Evolutionary conservation across 768 basidiomycete species (phyloP).

Genomic region (Podaxis sp.): DNA sequence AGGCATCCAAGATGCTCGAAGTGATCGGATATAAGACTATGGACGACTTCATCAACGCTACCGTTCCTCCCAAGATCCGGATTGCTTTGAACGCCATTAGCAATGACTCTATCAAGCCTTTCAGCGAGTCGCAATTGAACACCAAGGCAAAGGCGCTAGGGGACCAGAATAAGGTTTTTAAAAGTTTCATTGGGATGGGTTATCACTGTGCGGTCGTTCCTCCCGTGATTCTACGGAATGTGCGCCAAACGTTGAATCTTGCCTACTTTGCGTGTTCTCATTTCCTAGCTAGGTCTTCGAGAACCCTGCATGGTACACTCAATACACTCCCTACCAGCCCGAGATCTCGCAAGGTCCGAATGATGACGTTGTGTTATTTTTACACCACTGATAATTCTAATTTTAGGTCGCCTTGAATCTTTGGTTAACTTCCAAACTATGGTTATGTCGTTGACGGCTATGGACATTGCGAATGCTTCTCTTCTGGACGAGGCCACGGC

Average conservation of each 20-base stretch:
- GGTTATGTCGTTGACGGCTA: slow-evolving; percentile 89
- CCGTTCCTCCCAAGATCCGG: slow-evolving; percentile 81
- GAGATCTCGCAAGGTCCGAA: slow-evolving; percentile 94
- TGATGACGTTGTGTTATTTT: slow-evolving; percentile 18
- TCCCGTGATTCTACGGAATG: slow-evolving; percentile 92
- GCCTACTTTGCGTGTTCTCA: slow-evolving; percentile 20
- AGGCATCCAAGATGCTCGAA: slow-evolving; percentile 80
- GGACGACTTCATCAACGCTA: slow-evolving; percentile 82
- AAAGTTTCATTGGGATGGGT: slow-evolving; percentile 98
- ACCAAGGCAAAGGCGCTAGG: slow-evolving; percentile 75
- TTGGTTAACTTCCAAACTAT: slow-evolving; percentile 97
- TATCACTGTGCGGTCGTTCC: slow-evolving; percentile 95
- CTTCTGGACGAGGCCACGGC: slow-evolving; percentile 94
- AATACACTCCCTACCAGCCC: slow-evolving; percentile 94
- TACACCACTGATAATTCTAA: slow-evolving; percentile 11
- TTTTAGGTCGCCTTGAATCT: slow-evolving; percentile 87
- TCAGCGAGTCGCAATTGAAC: slow-evolving; percentile 86
- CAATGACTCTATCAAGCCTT: slow-evolving; percentile 66
- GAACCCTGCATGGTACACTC: slow-evolving; percentile 98
- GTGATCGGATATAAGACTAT: slow-evolving; percentile 83
- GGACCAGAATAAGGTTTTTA: slow-evolving; percentile 76
- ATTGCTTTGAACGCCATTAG: slow-evolving; percentile 60
- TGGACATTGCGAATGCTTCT: slow-evolving; percentile 96
- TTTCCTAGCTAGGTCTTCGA: slow-evolving; percentile 65
- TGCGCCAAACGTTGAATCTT: slow-evolving; percentile 28